Base-by-base conservation (phyloP, 805 yeast genomes). In the Jamesozyma hellenica region DNA sequence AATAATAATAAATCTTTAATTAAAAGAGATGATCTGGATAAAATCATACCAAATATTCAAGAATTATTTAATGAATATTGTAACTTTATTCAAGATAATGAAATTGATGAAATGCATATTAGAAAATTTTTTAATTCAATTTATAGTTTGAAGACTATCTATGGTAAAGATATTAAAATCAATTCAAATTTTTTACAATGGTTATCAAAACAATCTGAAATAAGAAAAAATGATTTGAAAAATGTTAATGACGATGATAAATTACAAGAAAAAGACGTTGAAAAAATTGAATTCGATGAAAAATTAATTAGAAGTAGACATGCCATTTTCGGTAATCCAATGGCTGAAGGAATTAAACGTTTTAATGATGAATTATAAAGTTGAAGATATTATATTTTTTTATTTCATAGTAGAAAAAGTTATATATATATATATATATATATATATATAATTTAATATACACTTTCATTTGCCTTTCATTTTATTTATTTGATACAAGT, bases 311-410 rank as follows among this genome's bases (percentile, higher is more conserved):
- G 63, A 23, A 64, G 68, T 13, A 71, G 94, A 50, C 90, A 84
- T 54, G 54, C 62, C 17, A 74, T 79, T 1, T 85, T 85, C 62
- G 95, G 95, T 1, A 85, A 85, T 51, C 84, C 82, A 15, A 66
- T 72, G 52, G 94, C 81, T 0, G 58, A 71, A 41, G 68, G 92
- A 44, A 47, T 55, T 12, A 81, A 80, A 53, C 77, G 73, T 6
- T 39, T 40, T 18, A 27, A 42, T 12, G 49, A 42, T 36, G 48
- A 42, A 36, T 29, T 43, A 10, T 47, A 38, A 31, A 7, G 8
- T 21, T 21, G n/a, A n/a, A n/a, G n/a, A n/a, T n/a, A n/a, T n/a
- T n/a, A n/a, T n/a, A n/a, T n/a, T n/a, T n/a, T n/a, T n/a, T n/a
- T n/a, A n/a, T n/a, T n/a, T n/a, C n/a, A n/a, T n/a, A n/a, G n/a